phyloP scores from a whole-genome alignment of 2,329 filamentous ascomycete genomes.

The Diaporthe sp. region DNA sequence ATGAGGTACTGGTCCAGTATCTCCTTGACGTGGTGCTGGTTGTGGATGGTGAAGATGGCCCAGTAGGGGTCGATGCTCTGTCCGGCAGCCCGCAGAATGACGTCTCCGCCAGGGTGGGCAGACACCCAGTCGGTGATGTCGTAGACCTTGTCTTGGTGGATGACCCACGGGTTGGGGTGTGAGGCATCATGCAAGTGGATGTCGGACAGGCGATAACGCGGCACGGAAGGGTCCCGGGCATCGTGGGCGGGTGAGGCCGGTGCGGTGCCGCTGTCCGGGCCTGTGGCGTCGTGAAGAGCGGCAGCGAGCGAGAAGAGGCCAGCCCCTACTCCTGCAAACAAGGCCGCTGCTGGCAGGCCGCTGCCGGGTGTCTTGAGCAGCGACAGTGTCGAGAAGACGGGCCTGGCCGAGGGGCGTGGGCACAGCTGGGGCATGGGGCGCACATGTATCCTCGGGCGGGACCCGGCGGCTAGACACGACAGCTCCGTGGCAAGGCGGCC shows the following conservation, averaged over 20 bases:
- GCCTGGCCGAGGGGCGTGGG: background rate
- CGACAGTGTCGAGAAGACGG: conserved; percentile 16
- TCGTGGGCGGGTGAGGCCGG: conserved; percentile 42
- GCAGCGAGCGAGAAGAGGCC: conserved; percentile 45
- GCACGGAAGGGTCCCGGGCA: conserved; percentile 58
- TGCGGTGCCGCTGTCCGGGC: background rate
- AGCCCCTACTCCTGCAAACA: conserved; percentile 44
- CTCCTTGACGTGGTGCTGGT: conserved; percentile 73
- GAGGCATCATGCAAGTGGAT: conserved; percentile 66
- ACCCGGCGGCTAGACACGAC: background rate
- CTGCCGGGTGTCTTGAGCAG: conserved; percentile 19
- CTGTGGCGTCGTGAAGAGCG: conserved; percentile 40
- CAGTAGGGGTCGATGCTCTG: conserved; percentile 77
- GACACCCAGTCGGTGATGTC: conserved; percentile 79
- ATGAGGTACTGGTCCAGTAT: conserved; percentile 76
- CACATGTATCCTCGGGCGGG: background rate
- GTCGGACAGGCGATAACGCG: conserved; percentile 65
- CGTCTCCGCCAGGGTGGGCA: conserved; percentile 76
- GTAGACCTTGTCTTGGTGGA: conserved; percentile 75
- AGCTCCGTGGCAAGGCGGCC: conserved; percentile 7
- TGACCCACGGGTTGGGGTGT: conserved; percentile 73
- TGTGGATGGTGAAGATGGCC: conserved; percentile 79
- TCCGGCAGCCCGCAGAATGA: conserved; percentile 76
- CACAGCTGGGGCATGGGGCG: background rate
- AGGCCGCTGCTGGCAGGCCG: conserved; percentile 16